A percentile compares a stretch with the other conserved stretches of the same genome.
These are phyloP conservation scores for Colletotrichum spinosum DNA, from an alignment of 2,329 filamentous ascomycete genomes.

Conservation along the genomic window DNA sequence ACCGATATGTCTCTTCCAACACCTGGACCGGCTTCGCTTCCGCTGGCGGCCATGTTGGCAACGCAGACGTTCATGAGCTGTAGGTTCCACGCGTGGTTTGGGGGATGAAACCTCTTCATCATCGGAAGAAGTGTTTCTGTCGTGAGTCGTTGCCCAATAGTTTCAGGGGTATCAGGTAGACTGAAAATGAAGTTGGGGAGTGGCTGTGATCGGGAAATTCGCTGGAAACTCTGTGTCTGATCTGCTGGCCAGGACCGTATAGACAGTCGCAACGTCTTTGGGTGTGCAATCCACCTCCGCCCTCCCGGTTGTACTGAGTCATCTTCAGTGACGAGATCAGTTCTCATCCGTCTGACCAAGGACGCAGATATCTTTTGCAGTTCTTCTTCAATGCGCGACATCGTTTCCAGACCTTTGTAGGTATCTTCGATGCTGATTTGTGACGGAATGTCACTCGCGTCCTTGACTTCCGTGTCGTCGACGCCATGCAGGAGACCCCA, in stretches of 20 bases:
- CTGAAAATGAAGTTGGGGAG: constrained; percentile 81
- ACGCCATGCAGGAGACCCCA: constrained; percentile 87
- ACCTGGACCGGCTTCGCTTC: constrained; percentile 61
- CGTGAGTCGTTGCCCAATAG: constrained; percentile 76
- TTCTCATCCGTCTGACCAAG: constrained; percentile 81
- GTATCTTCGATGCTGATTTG: constrained; percentile 98
- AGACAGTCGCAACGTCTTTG: constrained; percentile 83
- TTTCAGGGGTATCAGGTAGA: constrained; percentile 66
- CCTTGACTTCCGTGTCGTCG: constrained; percentile 79
- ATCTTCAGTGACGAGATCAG: constrained; percentile 74
- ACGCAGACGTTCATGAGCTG: constrained; percentile 89
- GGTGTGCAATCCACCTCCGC: constrained; percentile 79
- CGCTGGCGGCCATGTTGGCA: constrained; percentile 80
- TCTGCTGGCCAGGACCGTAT: constrained; percentile 70
- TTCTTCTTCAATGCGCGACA: constrained; percentile 74
- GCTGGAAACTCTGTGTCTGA: constrained; percentile 70
- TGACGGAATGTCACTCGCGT: constrained; percentile 77
- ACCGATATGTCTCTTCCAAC: constrained; percentile 80
- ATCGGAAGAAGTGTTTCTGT: constrained; percentile 75
- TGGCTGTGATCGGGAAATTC: constrained; percentile 80
- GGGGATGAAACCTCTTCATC: constrained; percentile 79
- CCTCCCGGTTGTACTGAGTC: constrained; percentile 47
- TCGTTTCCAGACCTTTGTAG: constrained; percentile 77
- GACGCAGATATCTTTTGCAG: constrained; percentile 76
- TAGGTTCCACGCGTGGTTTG: constrained; percentile 78